Evolutionary conservation across 2,329 filamentous ascomycete genomes (phyloP), one percentile per base, ranked within the genome.

Genomic region (Alternaria solani): DNA sequence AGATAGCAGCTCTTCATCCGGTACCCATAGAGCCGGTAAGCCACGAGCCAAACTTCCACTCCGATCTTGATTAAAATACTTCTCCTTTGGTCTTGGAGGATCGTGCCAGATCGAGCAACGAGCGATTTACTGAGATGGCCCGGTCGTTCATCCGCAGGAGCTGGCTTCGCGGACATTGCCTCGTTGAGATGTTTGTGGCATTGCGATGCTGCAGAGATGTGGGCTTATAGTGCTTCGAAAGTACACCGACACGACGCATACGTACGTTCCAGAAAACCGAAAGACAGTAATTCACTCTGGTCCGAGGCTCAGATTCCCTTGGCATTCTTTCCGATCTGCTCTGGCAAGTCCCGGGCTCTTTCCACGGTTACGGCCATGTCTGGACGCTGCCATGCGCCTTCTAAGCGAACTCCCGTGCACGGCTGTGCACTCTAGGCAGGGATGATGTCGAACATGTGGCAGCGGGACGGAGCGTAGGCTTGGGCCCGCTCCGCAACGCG

Each of bases 371-470:
- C 51, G 16, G 18, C 16, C 42, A 20, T 42, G 18, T 25, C 32
- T 51, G 14, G 34, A 18, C 8, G 14, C 23, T 39, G 43, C 49
- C 18, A 41, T 55, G 47, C 44, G 20, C 12, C 16, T 23, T 36
- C 46, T 49, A 53, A 48, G 59, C 52, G 43, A 41, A 39, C 23
- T 28, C 43, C 39, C 39, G 53, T 62, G 48, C 11, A 26, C 51
- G 47, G 51, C 32, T 3, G 25, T 56, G 20, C 32, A 23, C 25
- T n/a, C 16, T 34, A 28, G 26, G n/a, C 38, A 32, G 48, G n/a
- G 25, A 36, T 26, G 30, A 26, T 34, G 14, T 25, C 36, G 52
- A 16, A 32, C 16, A 12, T 11, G n/a, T 25, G 23, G 20, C 20
- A 42, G 39, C 39, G 12, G 39, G 39, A 42, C 12, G 39, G 20